phyloP scores from a whole-genome alignment of 2,329 filamentous ascomycete genomes.

The Aspergillus ustus region DNA sequence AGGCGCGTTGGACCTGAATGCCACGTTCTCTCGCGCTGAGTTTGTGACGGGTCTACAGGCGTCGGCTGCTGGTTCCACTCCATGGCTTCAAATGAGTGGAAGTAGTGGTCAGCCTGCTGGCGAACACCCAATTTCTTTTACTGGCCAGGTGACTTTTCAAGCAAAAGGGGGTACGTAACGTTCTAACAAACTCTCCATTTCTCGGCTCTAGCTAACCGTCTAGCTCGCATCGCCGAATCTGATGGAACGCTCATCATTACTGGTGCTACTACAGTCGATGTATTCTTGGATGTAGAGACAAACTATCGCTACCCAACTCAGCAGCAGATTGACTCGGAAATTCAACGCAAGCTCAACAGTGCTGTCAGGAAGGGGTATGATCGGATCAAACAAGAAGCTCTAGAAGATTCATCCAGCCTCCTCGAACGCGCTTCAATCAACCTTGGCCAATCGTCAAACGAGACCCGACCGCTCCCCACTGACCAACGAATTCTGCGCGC shows the following conservation, averaged over 20 bases:
- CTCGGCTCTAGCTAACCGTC: background rate
- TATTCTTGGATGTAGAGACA: conserved; percentile 12
- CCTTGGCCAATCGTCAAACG: conserved; percentile 1
- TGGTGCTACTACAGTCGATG: conserved; percentile 2
- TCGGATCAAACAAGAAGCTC: background rate
- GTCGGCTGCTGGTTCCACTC: background rate
- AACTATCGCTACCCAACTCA: background rate
- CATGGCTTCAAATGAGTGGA: conserved; percentile 4
- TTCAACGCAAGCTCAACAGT: conserved; percentile 1
- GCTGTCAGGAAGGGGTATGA: conserved; percentile 1
- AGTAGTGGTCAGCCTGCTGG: conserved; percentile 13
- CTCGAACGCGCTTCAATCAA: conserved; percentile 2
- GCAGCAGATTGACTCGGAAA: background rate
- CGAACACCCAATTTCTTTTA: conserved; percentile 10
- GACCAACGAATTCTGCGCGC: conserved; percentile 9
- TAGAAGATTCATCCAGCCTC: background rate
- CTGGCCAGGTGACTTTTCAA: conserved; percentile 4
- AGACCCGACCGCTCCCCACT: background rate
- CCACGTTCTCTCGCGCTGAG: conserved; percentile 5
- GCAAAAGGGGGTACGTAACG: background rate
- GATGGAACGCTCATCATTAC: background rate
- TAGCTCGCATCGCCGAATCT: background rate
- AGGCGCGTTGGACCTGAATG: conserved; percentile 1
- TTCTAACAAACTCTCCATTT: background rate
- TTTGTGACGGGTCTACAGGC: background rate